Base-by-base conservation (phyloP, 176 grass and related monocot species). In the Otatea glauca region DNA sequence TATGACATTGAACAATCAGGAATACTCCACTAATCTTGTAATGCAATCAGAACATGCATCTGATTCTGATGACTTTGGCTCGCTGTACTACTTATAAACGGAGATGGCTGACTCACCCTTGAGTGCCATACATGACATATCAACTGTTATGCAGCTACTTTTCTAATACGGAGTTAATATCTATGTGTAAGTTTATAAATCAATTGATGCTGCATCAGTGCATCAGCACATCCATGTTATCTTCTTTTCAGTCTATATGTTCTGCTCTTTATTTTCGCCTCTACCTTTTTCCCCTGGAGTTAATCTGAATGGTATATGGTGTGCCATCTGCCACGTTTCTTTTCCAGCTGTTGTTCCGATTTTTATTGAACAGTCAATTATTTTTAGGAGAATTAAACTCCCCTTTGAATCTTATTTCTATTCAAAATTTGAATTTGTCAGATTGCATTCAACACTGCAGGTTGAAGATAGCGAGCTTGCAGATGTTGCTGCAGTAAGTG, bases 381-480 rank as follows among this genome's bases (percentile, higher is more conserved):
- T 21, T 60, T 23, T 50, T 16, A 20, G 65, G 29, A 64, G 0
- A 5, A 62, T 70, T 34, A 25, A 45, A 1, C 39, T 0, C 1
- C 56, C 0, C 6, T 45, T 1, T 9, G 4, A 23, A 58, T 82
- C 7, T n/a, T 76, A 27, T 18, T 32, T 62, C 12, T 76, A 7
- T 70, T 70, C 27, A 18, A 65, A 74, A 32, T 35, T 66, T 41
- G 13, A 72, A 17, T 51, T 16, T 74, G 23, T 51, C 0, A 10
- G 21, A 35, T 55, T 66, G 3, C 35, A n/a, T 80, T 42, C 34
- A 17, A 42, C 6, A 4, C 0, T 47, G 5, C 84, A 92, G 90
- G 90, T 93, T 88, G 91, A 93, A 58, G 82, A 87, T 69, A 93
- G 51, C 18, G 91, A 93, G 60, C 91, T 90, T 86, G 86, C 89